Base-by-base conservation (phyloP, 108 stramenopile species). In the Poteriospumella lacustris region DNA sequence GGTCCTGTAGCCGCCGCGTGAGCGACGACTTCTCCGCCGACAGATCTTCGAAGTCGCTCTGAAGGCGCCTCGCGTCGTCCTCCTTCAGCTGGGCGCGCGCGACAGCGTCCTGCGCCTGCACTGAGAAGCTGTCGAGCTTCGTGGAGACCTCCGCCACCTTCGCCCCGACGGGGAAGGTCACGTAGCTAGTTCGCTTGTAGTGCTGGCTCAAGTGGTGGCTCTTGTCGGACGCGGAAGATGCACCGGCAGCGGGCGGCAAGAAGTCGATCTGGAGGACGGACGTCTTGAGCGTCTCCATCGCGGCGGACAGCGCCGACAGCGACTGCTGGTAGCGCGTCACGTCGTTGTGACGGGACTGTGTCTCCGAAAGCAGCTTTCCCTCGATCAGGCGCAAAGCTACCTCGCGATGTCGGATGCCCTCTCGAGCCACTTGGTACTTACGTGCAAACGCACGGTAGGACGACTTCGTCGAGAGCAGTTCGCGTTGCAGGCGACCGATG, bases 401-500 rank as follows among this genome's bases (percentile, higher is more conserved):
- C 36, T 86, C 85, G 64, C 83, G 77, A 0, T 77, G 72, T 0
- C 87, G 58, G 31, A 83, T 26, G 58, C 77, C 70, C 5, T 78
- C 83, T 42, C 78, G 44, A 0, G 79, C 56, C 38, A 39, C 44
- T 62, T 86, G 85, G 60, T 86, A 82, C 84, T 86, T 88, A 28
- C 87, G 77, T 15, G 64, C 62, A 52, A 84, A 78, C 44, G 81
- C 52, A 26, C 83, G 78, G 40, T 86, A 84, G 15, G 83, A 81
- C 39, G 58, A 58, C 73, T 86, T 79, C 33, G 76, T 68, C 1
- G 85, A 76, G 36, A 81, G 70, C 12, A 88, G 83, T 84, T 87
- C 81, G 31, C 86, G 79, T 79, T 88, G 88, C 42, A 88, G 82
- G 62, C 80, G 75, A 36, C 86, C 86, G 75, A 88, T 87, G 26